Evolutionary conservation across 495 filamentous ascomycete genomes (phyloP).

Genomic region (Xylaria sp.): DNA sequence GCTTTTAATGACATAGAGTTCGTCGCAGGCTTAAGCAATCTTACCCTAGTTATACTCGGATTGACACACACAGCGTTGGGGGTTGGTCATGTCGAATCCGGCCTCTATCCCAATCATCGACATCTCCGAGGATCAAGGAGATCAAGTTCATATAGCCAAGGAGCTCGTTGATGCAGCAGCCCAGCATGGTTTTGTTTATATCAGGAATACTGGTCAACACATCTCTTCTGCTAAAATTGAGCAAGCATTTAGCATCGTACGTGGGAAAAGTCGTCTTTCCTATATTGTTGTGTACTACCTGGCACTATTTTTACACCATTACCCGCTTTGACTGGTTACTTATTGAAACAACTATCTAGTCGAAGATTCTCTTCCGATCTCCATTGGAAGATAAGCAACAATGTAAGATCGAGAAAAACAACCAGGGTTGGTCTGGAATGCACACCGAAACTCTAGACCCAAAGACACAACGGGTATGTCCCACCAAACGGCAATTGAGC

Average conservation of each 20-base stretch:
- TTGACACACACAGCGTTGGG: background rate
- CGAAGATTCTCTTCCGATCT: slow-evolving; percentile 77
- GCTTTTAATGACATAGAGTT: background rate
- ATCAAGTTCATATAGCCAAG: slow-evolving; percentile 66
- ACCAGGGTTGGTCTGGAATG: slow-evolving; percentile 89
- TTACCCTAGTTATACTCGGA: background rate
- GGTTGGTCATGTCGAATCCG: slow-evolving; percentile 49
- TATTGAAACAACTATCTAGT: slow-evolving; percentile 54
- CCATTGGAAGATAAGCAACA: slow-evolving; percentile 73
- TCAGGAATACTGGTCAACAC: slow-evolving; percentile 69
- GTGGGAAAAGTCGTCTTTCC: background rate
- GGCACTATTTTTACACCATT: background rate
- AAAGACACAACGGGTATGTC: slow-evolving; percentile 74
- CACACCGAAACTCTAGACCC: slow-evolving; percentile 88
- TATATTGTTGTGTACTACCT: background rate
- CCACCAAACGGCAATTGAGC: background rate
- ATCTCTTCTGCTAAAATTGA: slow-evolving; percentile 73
- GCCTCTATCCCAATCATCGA: slow-evolving; percentile 82
- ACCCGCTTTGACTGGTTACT: slow-evolving; percentile 5
- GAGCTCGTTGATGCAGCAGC: slow-evolving; percentile 80
- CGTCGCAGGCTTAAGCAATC: background rate
- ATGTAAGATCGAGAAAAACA: slow-evolving; percentile 77
- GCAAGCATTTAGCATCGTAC: slow-evolving; percentile 77
- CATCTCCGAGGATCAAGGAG: slow-evolving; percentile 59
- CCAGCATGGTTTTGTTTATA: slow-evolving; percentile 87